A percentile compares a stretch with the other conserved stretches of the same genome.
Evolutionary conservation across 306 rosid species (phyloP).

Genomic region (Lagenaria siceraria): DNA sequence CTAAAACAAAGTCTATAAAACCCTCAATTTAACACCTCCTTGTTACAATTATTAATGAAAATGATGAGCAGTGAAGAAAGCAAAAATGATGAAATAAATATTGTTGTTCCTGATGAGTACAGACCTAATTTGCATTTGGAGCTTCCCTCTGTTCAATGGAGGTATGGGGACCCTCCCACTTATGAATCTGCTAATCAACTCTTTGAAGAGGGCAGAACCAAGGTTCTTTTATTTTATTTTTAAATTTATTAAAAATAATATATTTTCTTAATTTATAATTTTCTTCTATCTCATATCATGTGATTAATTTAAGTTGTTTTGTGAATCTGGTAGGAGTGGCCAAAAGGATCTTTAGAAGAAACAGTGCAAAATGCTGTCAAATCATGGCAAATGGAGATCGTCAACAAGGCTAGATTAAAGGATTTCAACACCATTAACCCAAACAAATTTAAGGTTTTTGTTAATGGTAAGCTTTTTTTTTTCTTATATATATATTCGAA

Average conservation of each 20-base stretch:
- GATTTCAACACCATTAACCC: constrained; percentile 38
- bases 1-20: too few relatives aligned
- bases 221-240: constrained; percentile 11
- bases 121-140: constrained; percentile 32
- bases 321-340: constrained; percentile 32
- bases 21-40: too few relatives aligned
- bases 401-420: constrained; percentile 27
- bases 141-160: constrained; percentile 25
- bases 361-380: constrained; percentile 48
- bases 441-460: constrained; percentile 29
- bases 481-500: too few relatives aligned
- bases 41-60: too few relatives aligned
- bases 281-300: not conserved
- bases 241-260: too few relatives aligned
- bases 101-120: constrained; percentile 32
- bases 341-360: constrained; percentile 49
- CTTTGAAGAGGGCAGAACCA: constrained; percentile 52
- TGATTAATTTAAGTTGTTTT: not conserved
- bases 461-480: constrained; percentile 21
- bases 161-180: constrained; percentile 61
- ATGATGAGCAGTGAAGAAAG: too few relatives aligned
- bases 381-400: constrained; percentile 40
- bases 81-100: too few relatives aligned
- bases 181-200: constrained; percentile 38
- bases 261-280: not conserved